Evolutionary conservation across 805 yeast species (phyloP).

Genomic region (Aciculoconidium aculeatum): DNA sequence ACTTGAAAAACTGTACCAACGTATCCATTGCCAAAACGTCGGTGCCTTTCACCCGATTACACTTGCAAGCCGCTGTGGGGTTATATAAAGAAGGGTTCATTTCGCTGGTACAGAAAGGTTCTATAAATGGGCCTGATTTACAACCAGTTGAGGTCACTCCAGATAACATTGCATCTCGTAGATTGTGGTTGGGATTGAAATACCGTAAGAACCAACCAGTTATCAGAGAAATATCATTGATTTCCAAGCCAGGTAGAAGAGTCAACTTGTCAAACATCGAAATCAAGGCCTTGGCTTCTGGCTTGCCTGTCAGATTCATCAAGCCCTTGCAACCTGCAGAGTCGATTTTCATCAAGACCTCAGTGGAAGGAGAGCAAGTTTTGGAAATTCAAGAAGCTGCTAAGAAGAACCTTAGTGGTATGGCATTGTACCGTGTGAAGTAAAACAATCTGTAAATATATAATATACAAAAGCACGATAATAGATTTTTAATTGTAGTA

Average conservation of each 20-base stretch:
- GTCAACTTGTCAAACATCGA: conserved; percentile 60
- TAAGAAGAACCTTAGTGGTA: conserved; percentile 62
- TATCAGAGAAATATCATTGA: conserved; percentile 59
- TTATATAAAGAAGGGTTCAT: conserved; percentile 89
- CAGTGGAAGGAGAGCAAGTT: conserved; percentile 38
- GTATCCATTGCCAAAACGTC: conserved; percentile 70
- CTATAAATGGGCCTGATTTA: conserved; percentile 76
- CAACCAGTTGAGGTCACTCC: conserved; percentile 73
- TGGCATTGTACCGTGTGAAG: conserved; percentile 74
- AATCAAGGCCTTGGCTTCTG: conserved; percentile 67
- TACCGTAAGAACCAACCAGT: conserved; percentile 80
- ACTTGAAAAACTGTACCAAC: conserved; percentile 79
- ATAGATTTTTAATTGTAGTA: no score
- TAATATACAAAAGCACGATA: no score
- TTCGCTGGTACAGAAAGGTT: conserved; percentile 79
- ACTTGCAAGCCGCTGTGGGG: conserved; percentile 76
- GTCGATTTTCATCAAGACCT: conserved; percentile 59
- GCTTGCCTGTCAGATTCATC: conserved; percentile 67
- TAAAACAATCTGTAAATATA: conserved; percentile 15
- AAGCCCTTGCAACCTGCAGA: conserved; percentile 88
- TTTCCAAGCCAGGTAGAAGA: conserved; percentile 81
- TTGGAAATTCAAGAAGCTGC: conserved; percentile 86
- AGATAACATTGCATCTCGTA: conserved; percentile 77
- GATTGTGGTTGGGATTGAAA: conserved; percentile 89
- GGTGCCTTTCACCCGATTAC: conserved; percentile 77